Base-by-base conservation (phyloP, 257 asterid genomes). In the Anisodus tanguticus region DNA sequence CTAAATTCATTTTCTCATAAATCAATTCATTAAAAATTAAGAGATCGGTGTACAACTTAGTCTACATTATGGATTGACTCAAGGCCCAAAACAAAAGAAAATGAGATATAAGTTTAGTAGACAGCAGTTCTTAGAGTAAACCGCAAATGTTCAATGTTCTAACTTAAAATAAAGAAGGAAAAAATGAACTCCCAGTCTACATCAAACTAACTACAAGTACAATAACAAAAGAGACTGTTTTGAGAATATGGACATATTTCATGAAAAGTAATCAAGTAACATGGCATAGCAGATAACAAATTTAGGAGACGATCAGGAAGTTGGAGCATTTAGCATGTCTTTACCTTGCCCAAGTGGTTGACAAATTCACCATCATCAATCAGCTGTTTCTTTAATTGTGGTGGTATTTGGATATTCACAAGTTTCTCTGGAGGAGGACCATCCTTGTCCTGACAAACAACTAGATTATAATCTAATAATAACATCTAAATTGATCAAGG, bases 301-400 rank as follows among this genome's bases (percentile, higher is more conserved):
- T 58, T 45, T 64, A 16, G 77, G 37, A 74, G 83, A 85, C 55
- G 7, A n/a, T 11, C 37, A 70, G 62, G 84, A 11, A 70, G 76
- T 26, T 67, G 9, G 68, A 8, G 81, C 59, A 79, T 80, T 76
- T 76, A 88, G 80, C 80, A 79, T 79, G 47, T 57, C 78, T 62
- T 83, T 88, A 93, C 98, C 97, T 93, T 93, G 82, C 91, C 92
- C 57, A 88, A 89, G 57, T 92, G 93, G 82, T 89, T 89, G 83
- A 92, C 83, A 80, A 89, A 89, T 88, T 93, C 97, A 82, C 91
- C 91, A 84, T 93, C 98, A 86, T 90, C 90, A 72, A 91, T 82
- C 35, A 95, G 90, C 63, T 90, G 92, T 81, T 91, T 93, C 93
- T 86, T 95, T 85, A 95, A 83, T 70, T 85, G 59, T 31, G 92